phyloP scores from a whole-genome alignment of 2,329 filamentous ascomycete species.

The Penicillium sp. region DNA sequence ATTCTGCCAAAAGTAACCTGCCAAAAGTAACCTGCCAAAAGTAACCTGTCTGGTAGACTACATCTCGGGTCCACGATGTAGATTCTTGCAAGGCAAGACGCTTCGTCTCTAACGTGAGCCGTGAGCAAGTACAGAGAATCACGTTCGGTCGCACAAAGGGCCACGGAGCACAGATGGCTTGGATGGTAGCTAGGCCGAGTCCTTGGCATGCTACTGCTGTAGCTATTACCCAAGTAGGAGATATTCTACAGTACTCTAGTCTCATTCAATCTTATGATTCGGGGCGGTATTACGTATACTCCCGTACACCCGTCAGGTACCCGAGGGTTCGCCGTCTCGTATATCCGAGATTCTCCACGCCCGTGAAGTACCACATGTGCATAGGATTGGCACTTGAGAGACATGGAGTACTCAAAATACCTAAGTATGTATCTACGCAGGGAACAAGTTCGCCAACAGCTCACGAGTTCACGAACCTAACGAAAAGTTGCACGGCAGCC shows the following conservation, averaged over 20 bases:
- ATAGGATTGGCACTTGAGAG: not conserved
- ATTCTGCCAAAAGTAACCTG: not conserved
- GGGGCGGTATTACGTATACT: slow-evolving; percentile 1
- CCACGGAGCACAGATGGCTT: not conserved
- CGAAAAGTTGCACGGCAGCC: slow-evolving; percentile 3
- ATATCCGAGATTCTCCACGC: slow-evolving; percentile 2
- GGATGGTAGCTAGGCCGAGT: not conserved
- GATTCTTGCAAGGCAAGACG: not conserved
- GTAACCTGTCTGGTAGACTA: not conserved
- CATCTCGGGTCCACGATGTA: not conserved
- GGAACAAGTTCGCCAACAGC: not conserved
- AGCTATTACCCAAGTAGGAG: not conserved
- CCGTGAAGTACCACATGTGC: not conserved
- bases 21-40: no score
- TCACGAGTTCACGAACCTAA: not conserved
- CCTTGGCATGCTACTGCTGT: not conserved
- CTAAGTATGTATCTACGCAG: not conserved
- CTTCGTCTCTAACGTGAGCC: not conserved
- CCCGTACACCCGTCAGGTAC: slow-evolving; percentile 5
- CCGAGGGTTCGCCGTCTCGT: slow-evolving; percentile 2
- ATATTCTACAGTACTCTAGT: not conserved
- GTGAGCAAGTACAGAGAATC: not conserved
- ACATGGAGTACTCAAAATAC: not conserved
- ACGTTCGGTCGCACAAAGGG: slow-evolving; percentile 21
- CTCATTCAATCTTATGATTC: not conserved